Percentiles rank a stretch among this genome's conserved stretches.
phyloP scores from a whole-genome alignment of 352 stramenopile species.

The Globisporangium lucens region DNA sequence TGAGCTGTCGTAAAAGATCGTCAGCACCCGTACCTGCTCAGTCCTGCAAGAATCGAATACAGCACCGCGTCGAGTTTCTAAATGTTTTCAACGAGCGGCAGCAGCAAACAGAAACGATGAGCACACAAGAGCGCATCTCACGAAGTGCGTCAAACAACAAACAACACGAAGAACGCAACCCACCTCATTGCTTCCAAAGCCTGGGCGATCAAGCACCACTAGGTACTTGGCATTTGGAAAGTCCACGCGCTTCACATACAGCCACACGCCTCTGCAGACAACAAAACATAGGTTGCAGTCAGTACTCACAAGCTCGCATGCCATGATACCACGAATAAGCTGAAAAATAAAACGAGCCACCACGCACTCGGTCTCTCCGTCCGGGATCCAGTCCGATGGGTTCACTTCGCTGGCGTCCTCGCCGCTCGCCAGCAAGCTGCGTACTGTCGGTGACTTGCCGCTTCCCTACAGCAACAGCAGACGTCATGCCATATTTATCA shows the following conservation, averaged over 20 bases:
- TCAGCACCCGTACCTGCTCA: constrained; percentile 44
- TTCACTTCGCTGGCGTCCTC: constrained; percentile 20
- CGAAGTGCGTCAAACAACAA: neutral
- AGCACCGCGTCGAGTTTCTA: constrained; percentile 55
- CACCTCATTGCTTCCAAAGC: constrained; percentile 37
- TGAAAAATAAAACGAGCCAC: neutral
- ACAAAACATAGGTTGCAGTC: neutral
- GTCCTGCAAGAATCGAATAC: constrained; percentile 58
- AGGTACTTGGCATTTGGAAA: constrained; percentile 75
- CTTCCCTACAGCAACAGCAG: constrained; percentile 25
- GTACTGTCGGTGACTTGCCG: constrained; percentile 51
- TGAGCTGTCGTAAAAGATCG: neutral
- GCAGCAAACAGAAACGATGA: neutral
- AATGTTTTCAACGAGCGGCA: neutral
- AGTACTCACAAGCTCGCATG: neutral
- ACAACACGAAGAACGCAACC: neutral
- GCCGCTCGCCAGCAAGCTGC: constrained; percentile 30
- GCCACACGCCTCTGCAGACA: constrained; percentile 40
- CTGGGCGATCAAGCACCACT: constrained; percentile 53
- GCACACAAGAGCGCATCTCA: neutral
- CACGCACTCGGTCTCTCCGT: constrained; percentile 24
- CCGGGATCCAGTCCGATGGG: constrained; percentile 19
- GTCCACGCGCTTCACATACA: constrained; percentile 69
- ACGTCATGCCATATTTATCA: neutral
- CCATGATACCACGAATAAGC: neutral